Evolutionary conservation across 208 protist genomes (phyloP), one percentile per base, ranked within the genome.

Genomic region (Vickermania ingenoplastis): DNA sequence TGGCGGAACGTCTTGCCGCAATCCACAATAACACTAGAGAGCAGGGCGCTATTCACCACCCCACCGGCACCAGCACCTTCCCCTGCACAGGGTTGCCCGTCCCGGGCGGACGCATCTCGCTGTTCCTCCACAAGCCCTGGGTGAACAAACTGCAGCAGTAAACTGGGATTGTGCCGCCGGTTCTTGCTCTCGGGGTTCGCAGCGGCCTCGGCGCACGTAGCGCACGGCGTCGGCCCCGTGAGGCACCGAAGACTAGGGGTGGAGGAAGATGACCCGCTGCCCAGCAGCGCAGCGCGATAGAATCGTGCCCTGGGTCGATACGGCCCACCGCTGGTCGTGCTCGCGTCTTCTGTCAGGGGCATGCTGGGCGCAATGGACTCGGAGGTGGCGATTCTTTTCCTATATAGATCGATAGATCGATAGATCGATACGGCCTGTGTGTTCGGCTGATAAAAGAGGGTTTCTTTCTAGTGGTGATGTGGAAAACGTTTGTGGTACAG

Each of bases 1-100:
- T 83, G 74, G 11, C 83, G 72, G 53, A 91, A 87, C 29, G 83
- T 87, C 63, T 91, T 91, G 17, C 83, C 83, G 54, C 70, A 80
- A 63, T 91, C 83, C 29, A 91, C 75, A 31, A 91, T 65, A 0
- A 91, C 61, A 57, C 79, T 74, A 57, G 82, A 76, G 0, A 79
- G 41, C 21, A 62, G 66, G 41, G 53, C 30, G 62, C 81, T 70
- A n/a, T n/a, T n/a, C n/a, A n/a, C n/a, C n/a, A n/a, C n/a, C n/a
- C n/a, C n/a, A n/a, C n/a, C n/a, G n/a, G n/a, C n/a, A n/a, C n/a
- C n/a, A n/a, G n/a, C n/a, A n/a, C n/a, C n/a, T n/a, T n/a, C n/a
- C n/a, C n/a, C n/a, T n/a, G n/a, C n/a, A n/a, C n/a, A n/a, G n/a
- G n/a, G n/a, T n/a, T n/a, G n/a, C n/a, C n/a, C n/a, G n/a, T n/a